Base-by-base conservation (phyloP, 2,329 filamentous ascomycete species). In the Fusarium armeniacum region DNA sequence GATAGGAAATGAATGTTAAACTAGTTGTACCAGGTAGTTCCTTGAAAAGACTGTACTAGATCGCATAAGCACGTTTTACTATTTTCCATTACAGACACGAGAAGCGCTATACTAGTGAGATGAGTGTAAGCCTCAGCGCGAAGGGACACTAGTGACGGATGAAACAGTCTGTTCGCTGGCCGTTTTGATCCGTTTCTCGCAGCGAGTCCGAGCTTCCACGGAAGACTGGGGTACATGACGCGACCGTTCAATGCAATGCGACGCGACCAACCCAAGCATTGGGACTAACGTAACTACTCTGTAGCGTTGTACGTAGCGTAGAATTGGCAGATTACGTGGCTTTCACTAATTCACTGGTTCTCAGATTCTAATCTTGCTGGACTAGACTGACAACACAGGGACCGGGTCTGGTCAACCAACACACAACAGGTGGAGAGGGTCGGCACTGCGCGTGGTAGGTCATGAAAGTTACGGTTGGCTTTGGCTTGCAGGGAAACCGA, bases 401-500 rank as follows among this genome's bases (percentile, higher is more conserved):
- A 61, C 49, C 32, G 12, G 58, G 24, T 44, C 44, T 15, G n/a
- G 9, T 13, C 18, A 26, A 35, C 40, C 24, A 64, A 64, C 59
- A 45, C n/a, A 61, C 30, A 24, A 24, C 43, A 26, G 24, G 20
- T n/a, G 30, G 16, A 18, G 9, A 52, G 41, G 12, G 13, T 35
- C 12, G 18, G 28, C 10, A 32, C 26, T 22, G 38, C 44, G 24
- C 33, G 22, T n/a, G 40, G 46, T 28, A 61, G 55, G 52, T 47
- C 28, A 62, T 43, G 22, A 50, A 18, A 16, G 30, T 58, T 32
- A 32, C 44, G 12, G 44, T 26, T 30, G 26, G 44, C 28, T 26
- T 26, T 30, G 26, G 44, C 28, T 35, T 53, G 28, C 46, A 46
- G 9, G 50, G 58, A 57, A 50, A 16, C 55, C 45, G 45, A 65